Evolutionary conservation across 148 eudicot genomes (phyloP).

Genomic region (Camellia granthamiana): DNA sequence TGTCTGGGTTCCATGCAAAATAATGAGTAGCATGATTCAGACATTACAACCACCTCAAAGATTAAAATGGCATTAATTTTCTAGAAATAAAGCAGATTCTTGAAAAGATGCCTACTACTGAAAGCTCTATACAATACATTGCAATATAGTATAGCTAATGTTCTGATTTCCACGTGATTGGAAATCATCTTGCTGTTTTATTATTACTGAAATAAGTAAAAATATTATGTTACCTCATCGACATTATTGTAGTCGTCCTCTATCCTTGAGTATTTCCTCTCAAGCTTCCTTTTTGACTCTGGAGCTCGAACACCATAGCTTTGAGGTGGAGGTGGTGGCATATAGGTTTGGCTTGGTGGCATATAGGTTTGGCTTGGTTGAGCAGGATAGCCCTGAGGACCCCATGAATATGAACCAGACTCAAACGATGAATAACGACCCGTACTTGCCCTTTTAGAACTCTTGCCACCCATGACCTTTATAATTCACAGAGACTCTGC

Average conservation of each 20-base stretch:
- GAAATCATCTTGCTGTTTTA: neutral
- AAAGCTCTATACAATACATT: neutral
- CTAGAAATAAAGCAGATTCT: neutral
- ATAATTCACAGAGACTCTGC: conserved; percentile 21
- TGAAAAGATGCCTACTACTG: neutral
- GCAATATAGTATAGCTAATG: neutral
- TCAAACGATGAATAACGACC: conserved; percentile 49
- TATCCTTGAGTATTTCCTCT: conserved; percentile 46
- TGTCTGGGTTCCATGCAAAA: neutral
- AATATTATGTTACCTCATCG: conserved; percentile 35
- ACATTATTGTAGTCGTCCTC: conserved; percentile 42
- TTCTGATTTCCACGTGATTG: neutral
- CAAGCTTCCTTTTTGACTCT: conserved; percentile 26
- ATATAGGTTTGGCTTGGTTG: conserved; percentile 31
- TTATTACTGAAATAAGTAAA: neutral
- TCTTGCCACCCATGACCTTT: conserved; percentile 45
- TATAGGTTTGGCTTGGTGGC: conserved; percentile 29
- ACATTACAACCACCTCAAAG: neutral
- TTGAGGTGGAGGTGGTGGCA: conserved; percentile 28
- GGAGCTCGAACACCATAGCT: conserved; percentile 31
- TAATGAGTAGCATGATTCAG: neutral
- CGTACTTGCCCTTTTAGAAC: conserved; percentile 36
- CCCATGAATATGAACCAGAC: conserved; percentile 31
- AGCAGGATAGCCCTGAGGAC: conserved; percentile 29
- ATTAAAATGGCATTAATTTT: neutral